These are phyloP conservation scores for Entomortierella chlamydospora DNA, from an alignment of 192 early-diverging fungal genomes.

Conservation along the genomic window DNA sequence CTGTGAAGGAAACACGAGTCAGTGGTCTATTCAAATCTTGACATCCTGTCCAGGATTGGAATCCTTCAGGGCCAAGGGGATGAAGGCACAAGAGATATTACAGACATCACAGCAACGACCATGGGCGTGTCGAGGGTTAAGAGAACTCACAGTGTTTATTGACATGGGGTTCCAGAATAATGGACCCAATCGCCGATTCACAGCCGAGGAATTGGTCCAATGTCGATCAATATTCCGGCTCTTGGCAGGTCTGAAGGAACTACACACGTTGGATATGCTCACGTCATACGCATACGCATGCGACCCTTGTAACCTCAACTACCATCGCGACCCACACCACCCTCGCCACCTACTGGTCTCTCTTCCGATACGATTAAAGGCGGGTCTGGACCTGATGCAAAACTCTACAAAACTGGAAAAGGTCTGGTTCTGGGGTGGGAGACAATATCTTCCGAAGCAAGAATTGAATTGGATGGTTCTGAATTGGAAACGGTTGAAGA, in stretches of 20 bases:
- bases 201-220: not conserved
- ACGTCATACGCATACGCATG: not conserved
- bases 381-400: not conserved
- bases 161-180: conserved; percentile 11
- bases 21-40: not conserved
- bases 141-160: conserved; percentile 7
- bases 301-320: not conserved
- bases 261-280: not conserved
- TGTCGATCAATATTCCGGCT: conserved; percentile 8
- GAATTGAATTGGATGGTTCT: conserved; percentile 10
- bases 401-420: not conserved
- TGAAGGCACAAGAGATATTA: too few relatives aligned
- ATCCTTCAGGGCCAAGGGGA: not conserved
- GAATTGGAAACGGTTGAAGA: conserved; percentile 12
- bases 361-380: conserved; percentile 5
- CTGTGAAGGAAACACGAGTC: not conserved
- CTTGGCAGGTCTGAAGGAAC: not conserved
- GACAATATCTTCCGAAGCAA: not conserved
- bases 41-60: not conserved
- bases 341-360: not conserved
- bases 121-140: conserved; percentile 9
- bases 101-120: not conserved
- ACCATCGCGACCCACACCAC: too few relatives aligned
- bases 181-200: not conserved
- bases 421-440: conserved; percentile 20